Conservation (phyloP, 805 yeast genomes). For the Kazachstania kunashirensis region DNA sequence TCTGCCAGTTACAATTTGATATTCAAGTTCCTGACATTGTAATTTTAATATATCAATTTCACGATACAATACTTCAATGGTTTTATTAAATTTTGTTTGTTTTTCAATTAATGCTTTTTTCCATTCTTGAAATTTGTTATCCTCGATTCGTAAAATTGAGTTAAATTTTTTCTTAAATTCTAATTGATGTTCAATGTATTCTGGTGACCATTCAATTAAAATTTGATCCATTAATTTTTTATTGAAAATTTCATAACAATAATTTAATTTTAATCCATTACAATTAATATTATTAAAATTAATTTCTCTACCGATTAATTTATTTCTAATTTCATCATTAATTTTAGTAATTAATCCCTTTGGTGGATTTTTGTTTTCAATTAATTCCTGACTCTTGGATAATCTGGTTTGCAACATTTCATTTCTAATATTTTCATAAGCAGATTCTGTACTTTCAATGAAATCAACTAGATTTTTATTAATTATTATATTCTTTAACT, state of each 20-base stretch:
- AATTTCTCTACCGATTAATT: constrained; percentile 4
- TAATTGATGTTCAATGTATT: constrained; percentile 37
- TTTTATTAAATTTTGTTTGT: constrained; percentile 48
- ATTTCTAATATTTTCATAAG: constrained; percentile 58
- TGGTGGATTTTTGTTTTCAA: neutral
- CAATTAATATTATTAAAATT: constrained; percentile 23
- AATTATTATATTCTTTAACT: constrained; percentile 55
- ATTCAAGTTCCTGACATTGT: constrained; percentile 19
- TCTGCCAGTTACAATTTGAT: constrained; percentile 6
- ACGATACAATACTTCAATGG: constrained; percentile 37
- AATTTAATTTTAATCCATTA: constrained; percentile 28
- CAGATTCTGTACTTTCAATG: constrained; percentile 59
- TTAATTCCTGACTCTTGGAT: constrained; percentile 20
- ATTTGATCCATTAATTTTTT: constrained; percentile 32
- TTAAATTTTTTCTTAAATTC: constrained; percentile 36
- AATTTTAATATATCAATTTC: constrained; percentile 32
- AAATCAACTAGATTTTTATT: constrained; percentile 69
- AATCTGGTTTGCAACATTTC: constrained; percentile 44
- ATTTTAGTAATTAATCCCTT: neutral
- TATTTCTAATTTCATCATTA: neutral
- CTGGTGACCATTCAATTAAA: constrained; percentile 38
- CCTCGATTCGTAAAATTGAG: constrained; percentile 39
- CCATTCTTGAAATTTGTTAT: constrained; percentile 53
- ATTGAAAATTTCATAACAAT: constrained; percentile 32
- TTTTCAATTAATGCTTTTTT: constrained; percentile 43